Conservation (phyloP, 441 rosid genomes). For the Gossypium gossypioides region DNA sequence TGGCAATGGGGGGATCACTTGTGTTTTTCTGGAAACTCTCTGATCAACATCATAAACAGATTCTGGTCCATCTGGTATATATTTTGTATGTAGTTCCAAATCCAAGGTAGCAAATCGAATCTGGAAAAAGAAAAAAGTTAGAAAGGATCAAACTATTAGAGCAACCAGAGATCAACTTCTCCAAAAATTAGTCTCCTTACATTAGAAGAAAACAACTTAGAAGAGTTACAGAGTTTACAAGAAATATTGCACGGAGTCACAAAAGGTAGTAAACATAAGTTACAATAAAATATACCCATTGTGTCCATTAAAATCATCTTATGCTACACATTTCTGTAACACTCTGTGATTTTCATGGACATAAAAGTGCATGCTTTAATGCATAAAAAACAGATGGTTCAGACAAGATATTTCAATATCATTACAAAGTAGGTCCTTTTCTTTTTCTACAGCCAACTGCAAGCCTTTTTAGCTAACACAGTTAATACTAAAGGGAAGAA, state of each 20-base stretch:
- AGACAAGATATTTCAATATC: background rate
- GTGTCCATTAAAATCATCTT: background rate
- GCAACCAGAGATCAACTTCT: background rate
- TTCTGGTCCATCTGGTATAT: constrained; percentile 61
- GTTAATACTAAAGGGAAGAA: background rate
- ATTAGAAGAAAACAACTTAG: background rate
- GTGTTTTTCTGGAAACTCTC: constrained; percentile 56
- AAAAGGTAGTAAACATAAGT: background rate
- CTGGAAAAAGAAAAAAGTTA: constrained; percentile 32
- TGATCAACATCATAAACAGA: constrained; percentile 68
- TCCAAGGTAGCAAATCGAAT: constrained; percentile 60
- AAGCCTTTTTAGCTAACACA: background rate
- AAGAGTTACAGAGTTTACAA: background rate
- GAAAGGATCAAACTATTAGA: background rate
- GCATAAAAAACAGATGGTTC: background rate
- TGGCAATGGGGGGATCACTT: constrained; percentile 64
- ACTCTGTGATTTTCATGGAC: background rate
- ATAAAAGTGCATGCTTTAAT: background rate
- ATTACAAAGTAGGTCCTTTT: background rate
- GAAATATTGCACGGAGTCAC: background rate
- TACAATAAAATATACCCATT: background rate
- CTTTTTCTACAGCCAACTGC: background rate
- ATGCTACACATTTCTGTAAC: background rate
- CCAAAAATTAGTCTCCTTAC: background rate
- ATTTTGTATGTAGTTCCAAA: constrained; percentile 71